These are phyloP conservation scores for Botrytis byssoidea DNA, from an alignment of 2,329 filamentous ascomycete genomes.

Conservation along the genomic window DNA sequence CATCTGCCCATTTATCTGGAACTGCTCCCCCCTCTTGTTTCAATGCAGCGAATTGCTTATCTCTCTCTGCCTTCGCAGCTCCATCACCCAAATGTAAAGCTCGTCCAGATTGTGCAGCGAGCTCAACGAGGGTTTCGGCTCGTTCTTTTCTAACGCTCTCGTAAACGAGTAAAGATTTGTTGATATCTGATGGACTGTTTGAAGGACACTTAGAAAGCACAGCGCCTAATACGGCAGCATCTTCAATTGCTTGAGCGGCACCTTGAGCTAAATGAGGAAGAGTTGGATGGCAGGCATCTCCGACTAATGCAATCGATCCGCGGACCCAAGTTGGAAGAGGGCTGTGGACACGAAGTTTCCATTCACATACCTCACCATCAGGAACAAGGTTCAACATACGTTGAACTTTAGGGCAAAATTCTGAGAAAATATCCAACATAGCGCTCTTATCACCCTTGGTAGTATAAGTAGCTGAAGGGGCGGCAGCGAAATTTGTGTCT, in stretches of 20 bases:
- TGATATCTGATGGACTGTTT: slow-evolving; percentile 42
- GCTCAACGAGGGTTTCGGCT: slow-evolving; percentile 50
- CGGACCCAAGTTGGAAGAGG: slow-evolving; percentile 58
- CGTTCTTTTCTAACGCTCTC: slow-evolving; percentile 56
- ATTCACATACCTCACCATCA: slow-evolving; percentile 63
- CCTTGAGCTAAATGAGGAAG: slow-evolving; percentile 67
- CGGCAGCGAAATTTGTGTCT: slow-evolving; percentile 58
- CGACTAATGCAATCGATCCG: slow-evolving; percentile 55
- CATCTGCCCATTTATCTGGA: slow-evolving; percentile 69
- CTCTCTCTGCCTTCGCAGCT: slow-evolving; percentile 57
- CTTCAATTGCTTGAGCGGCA: slow-evolving; percentile 67
- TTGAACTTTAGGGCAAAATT: slow-evolving; percentile 59
- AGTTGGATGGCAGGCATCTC: slow-evolving; percentile 66
- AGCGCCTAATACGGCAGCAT: slow-evolving; percentile 59
- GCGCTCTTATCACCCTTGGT: slow-evolving; percentile 59
- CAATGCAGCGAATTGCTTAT: slow-evolving; percentile 53
- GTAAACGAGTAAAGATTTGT: slow-evolving; percentile 52
- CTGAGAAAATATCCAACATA: slow-evolving; percentile 60
- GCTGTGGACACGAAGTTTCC: slow-evolving; percentile 59
- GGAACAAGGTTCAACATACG: slow-evolving; percentile 59
- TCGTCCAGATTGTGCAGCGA: slow-evolving; percentile 51
- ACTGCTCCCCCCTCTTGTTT: slow-evolving; percentile 46
- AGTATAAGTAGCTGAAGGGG: slow-evolving; percentile 60
- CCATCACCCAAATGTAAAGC: slow-evolving; percentile 58
- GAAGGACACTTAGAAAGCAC: slow-evolving; percentile 46